Base-by-base conservation (phyloP, 192 early-diverging fungal species). In the Pilaira anomala region DNA sequence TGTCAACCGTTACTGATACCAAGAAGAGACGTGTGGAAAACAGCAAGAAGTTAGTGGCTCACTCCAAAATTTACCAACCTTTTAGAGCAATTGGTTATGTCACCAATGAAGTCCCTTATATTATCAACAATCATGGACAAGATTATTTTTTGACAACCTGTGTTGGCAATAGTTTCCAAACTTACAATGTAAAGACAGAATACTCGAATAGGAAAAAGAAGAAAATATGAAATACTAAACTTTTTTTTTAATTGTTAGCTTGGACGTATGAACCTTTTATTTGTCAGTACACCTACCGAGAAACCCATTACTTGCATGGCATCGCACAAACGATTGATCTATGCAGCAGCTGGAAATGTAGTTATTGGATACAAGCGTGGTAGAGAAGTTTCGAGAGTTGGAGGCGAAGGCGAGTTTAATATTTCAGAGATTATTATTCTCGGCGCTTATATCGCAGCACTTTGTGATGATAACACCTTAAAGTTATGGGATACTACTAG, bases 41-140 rank as follows among this genome's bases (percentile, higher is more conserved):
- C 19, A 26, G 48, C 13, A 24, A 28, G 18, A 67, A 61, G 22
- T 19, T n/a, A 8, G 14, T 18, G 7, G 39, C 25, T 11, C 65
- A 60, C 19, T 67, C 60, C 7, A 42, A 41, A 13, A 78, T 95
- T 57, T 95, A 87, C 72, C 83, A 85, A 60, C 94, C 95, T 21
- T 99, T 92, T 80, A 78, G 95, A 64, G 91, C 94, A 3, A 80
- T 99, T 28, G 95, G 97, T 51, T 92, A 94, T 76, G 82, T 96
- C 28, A 89, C 93, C 61, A 87, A 87, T 65, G 87, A 88, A 55
- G 72, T 88, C 18, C 87, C 95, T 24, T 82, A 96, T 72, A 75
- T 80, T 36, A 76, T 99, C 50, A 90, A 94, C 75, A 76, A 84
- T 45, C 80, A 82, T 21, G 93, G 93, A 1, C 76, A 87, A 24